Base-by-base conservation (phyloP, 352 stramenopile genomes). In the Pythium diclinum region DNA sequence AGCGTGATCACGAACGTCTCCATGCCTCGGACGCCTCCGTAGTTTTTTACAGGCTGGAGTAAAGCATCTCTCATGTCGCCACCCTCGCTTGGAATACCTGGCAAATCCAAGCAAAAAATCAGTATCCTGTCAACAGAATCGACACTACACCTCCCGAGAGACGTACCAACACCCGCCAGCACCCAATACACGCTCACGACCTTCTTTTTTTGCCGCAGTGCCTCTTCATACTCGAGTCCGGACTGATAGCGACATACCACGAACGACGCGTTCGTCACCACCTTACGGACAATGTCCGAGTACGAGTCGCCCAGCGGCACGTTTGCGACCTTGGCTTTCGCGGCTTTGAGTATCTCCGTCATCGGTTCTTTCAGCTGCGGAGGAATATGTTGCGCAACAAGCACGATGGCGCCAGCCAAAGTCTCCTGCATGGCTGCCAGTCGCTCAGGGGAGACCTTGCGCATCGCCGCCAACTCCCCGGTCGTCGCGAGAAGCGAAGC, bases 111-210 rank as follows among this genome's bases (percentile, higher is more conserved):
- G 30, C 47, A 53, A 2, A 13, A 54, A 19, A 5, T 63, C 55
- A 61, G 55, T 36, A 51, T 32, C 47, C 46, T 6, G 5, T 16
- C 16, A n/a, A 17, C 36, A 17, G 36, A 42, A 47, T 16, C 16
- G 14, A 19, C 40, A 47, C 17, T 4, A 16, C 40, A 51, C 48
- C 13, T 16, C 32, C 8, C 1, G 61, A 33, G 17, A 59, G 30
- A 62, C 67, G 32, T 65, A 73, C 64, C 66, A 2, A 69, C 23
- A 11, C 87, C 81, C 48, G 80, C 76, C 17, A 93, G 55, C 13
- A 93, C 78, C 83, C 85, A 93, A 63, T 89, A 92, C 52, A 94
- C 81, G 62, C 83, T 92, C 38, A 92, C 81, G 38, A 94, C 68
- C 1, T 75, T 72, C 71, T 94, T 95, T 17, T 75, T 67, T 67